Evolutionary conservation across 2,329 filamentous ascomycete genomes (phyloP), one percentile per base, ranked within the genome.

Genomic region (Colletotrichum plurivorum): DNA sequence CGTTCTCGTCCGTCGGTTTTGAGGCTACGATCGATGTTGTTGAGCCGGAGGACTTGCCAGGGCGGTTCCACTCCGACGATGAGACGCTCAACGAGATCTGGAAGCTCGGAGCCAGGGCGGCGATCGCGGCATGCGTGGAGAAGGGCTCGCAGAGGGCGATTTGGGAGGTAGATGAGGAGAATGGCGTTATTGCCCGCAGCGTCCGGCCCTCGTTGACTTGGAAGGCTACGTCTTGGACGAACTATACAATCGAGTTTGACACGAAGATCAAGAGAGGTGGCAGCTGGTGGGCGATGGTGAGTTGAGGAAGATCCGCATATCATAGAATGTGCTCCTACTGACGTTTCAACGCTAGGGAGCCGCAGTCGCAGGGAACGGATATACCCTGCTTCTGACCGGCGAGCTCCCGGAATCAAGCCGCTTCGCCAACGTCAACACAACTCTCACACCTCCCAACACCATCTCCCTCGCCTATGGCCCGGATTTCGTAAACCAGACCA

Each of bases 251-350:
- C 36, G 71, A 74, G 0, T 83, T 83, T 55, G 73, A 74, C 1
- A 77, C 77, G 2, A 82, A 79, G 60, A 83, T 83, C 46, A 74
- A 73, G 5, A 72, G 76, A 18, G 80, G 77, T 6, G 82, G 82
- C 3, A 76, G 75, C 9, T 79, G 81, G n/a, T 83, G 79, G 80
- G 74, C 72, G 9, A 73, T 80, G 41, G 78, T 76, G 10, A 75
- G 72, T 48, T 1, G 2, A 25, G 3, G 22, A 25, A 25, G 22
- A 25, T 25, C 22, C 22, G 22, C 22, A 25, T 25, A 4, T 5
- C 22, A 25, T 25, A 4, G 22, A 5, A 25, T 25, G 22, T 25
- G 3, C 4, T 25, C 78, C 77, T 41, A 16, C 41, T 36, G 16
- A 67, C 12, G 16, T 16, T 8, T 6, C 5, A 1, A 0, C 8